A percentile compares a stretch with the other conserved stretches of the same genome.
These are phyloP conservation scores for Tylopilus plumbeoviolaceoides DNA, from an alignment of 768 basidiomycete genomes.

Conservation along the genomic window DNA sequence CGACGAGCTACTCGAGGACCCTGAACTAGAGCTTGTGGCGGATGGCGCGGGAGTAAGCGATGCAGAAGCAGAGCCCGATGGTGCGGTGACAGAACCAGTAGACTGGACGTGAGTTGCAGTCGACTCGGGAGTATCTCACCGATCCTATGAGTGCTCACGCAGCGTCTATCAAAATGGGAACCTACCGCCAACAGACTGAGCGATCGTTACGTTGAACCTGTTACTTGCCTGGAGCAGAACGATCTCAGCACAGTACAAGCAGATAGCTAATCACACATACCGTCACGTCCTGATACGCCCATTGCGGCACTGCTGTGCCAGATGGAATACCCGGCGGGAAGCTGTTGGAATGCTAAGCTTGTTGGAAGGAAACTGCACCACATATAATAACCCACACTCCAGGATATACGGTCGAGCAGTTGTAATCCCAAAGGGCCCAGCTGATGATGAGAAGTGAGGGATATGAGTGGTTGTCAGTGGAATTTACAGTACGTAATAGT, in stretches of 20 bases:
- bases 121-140: neutral
- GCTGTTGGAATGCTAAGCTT: slow-evolving; percentile 23
- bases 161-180: neutral
- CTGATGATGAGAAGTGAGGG: slow-evolving; percentile 24
- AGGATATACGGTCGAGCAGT: slow-evolving; percentile 39
- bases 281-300: slow-evolving; percentile 57
- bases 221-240: slow-evolving; percentile 17
- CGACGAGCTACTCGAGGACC: neutral
- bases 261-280: slow-evolving; percentile 26
- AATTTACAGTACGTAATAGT: slow-evolving; percentile 31
- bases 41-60: slow-evolving; percentile 6
- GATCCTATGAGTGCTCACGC: neutral
- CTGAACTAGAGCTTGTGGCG: neutral
- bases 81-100: slow-evolving; percentile 12
- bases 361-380: neutral
- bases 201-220: neutral
- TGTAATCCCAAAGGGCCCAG: slow-evolving; percentile 49
- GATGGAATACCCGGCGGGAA: slow-evolving; percentile 46
- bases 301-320: slow-evolving; percentile 49
- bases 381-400: slow-evolving; percentile 15
- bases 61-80: slow-evolving; percentile 14
- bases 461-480: neutral
- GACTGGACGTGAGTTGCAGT: slow-evolving; percentile 21
- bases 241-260: slow-evolving; percentile 3
- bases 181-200: neutral